Base-by-base conservation (phyloP, 192 early-diverging fungal genomes). In the Coemansia sp. region DNA sequence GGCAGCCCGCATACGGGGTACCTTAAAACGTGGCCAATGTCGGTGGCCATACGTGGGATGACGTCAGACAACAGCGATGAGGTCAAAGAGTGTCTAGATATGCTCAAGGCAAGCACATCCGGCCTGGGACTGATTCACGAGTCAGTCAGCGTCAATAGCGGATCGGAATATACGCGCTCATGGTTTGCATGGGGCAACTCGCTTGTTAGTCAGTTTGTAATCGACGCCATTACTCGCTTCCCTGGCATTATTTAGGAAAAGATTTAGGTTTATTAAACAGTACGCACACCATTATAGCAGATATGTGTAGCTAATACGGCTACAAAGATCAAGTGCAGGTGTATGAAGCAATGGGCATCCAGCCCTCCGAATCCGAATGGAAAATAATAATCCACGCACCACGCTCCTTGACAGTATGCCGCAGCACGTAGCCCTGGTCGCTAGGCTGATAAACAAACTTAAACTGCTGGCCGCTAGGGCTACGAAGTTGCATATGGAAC, bases 1-100 rank as follows among this genome's bases (percentile, higher is more conserved):
- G 86, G 87, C 40, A 79, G 86, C 6, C 84, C 86, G 15, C 85
- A 88, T 41, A 79, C 78, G 1, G 80, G 82, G 5, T 63, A 83
- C 12, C 36, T 68, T 8, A 81, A 74, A 65, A 81, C 88, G 40
- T 88, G 86, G 87, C 86, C 87, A 0, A 88, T 88, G 86, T 73
- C 82, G 7, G 42, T 83, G 6, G 59, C 82, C 15, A 70, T 86
- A 55, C 81, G 70, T 3, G 81, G 71, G 0, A 55, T 81, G 42
- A 88, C 86, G 5, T 78, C 81, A 15, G 52, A 23, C 2, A 46
- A 63, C 37, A 64, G 54, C 14, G 58, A 68, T 1, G 86, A 88
- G 65, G 72, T 83, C 35, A 50, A 60, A 16, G 56, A 79, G n/a
- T 80, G 80, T 20, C 48, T 89, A 53, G 78, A 87, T n/a, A 62